Evolutionary conservation across 73 alveolate genomes (phyloP).

Genomic region (Durusdinium trenchii): DNA sequence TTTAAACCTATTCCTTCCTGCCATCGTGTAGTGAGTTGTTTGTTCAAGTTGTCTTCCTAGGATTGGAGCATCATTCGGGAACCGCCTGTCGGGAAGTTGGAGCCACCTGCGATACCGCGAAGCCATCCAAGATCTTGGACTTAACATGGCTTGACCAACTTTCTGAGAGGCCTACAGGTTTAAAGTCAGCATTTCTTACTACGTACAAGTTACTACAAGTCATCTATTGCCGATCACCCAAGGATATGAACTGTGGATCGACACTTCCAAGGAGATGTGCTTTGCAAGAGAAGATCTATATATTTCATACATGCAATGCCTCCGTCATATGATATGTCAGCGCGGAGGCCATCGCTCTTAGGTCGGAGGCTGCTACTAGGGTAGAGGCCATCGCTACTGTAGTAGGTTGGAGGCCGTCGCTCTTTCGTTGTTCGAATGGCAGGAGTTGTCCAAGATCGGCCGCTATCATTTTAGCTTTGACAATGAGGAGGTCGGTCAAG

Average conservation of each 20-base stretch:
- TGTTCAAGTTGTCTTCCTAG: too few species aligned
- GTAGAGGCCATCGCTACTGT: too few species aligned
- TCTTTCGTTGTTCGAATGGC: too few species aligned
- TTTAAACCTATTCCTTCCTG: too few species aligned
- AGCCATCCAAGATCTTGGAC: conserved; percentile 46
- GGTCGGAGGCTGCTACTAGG: too few species aligned
- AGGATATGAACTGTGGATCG: conserved; percentile 80
- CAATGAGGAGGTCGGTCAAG: conserved; percentile 59
- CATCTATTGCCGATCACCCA: neutral
- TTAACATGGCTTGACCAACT: too few species aligned
- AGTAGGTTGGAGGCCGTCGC: too few species aligned
- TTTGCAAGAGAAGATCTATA: too few species aligned
- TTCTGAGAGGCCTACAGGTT: too few species aligned
- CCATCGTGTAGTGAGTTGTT: too few species aligned
- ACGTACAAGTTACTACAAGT: neutral
- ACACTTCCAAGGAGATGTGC: conserved; percentile 26
- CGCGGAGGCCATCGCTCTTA: too few species aligned
- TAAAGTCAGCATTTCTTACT: neutral
- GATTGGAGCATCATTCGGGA: conserved; percentile 93
- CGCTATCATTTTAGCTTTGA: conserved; percentile 78
- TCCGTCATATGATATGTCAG: too few species aligned
- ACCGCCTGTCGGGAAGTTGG: conserved; percentile 24
- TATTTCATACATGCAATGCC: neutral
- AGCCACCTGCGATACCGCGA: conserved; percentile 69
- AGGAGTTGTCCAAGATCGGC: conserved; percentile 55